Percentiles rank a stretch among this genome's conserved stretches.
Conservation (phyloP, 2,329 filamentous ascomycete genomes). For the Pyricularia pennisetigena region DNA sequence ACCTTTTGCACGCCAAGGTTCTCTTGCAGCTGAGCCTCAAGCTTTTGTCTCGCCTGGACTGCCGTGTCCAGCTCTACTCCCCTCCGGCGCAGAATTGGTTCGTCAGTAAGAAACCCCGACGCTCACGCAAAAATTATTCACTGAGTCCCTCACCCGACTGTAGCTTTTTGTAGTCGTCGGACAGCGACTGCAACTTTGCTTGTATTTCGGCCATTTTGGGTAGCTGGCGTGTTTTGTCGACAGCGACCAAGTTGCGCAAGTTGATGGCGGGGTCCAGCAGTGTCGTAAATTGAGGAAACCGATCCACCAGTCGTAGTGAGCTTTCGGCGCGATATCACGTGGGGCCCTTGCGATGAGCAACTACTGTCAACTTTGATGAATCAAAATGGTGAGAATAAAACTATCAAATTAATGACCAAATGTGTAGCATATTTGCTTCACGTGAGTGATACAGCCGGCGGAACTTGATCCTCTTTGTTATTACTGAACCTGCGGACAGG, state of each 20-base stretch:
- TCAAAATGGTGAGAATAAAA: background rate
- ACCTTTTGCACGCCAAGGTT: slow-evolving; percentile 82
- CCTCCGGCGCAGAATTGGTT: too few species aligned
- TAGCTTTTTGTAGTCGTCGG: slow-evolving; percentile 78
- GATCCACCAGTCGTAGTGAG: background rate
- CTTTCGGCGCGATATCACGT: background rate
- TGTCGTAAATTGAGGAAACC: background rate
- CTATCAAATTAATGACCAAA: background rate
- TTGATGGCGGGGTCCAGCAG: background rate
- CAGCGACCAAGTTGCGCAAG: background rate
- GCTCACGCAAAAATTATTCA: background rate
- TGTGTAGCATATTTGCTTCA: too few species aligned
- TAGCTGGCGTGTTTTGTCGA: background rate
- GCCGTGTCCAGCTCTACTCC: slow-evolving; percentile 64
- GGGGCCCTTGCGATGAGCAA: background rate
- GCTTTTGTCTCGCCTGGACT: slow-evolving; percentile 74
- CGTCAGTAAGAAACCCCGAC: background rate
- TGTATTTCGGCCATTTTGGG: slow-evolving; percentile 59
- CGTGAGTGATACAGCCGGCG: too few species aligned
- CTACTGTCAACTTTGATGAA: background rate
- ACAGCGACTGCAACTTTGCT: slow-evolving; percentile 69
- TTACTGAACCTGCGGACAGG: too few species aligned
- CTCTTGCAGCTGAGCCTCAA: slow-evolving; percentile 90
- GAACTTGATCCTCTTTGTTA: too few species aligned
- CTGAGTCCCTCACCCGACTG: slow-evolving; percentile 56